phyloP scores from a whole-genome alignment of 2,329 filamentous ascomycete genomes.

The Venturia aucupariae region DNA sequence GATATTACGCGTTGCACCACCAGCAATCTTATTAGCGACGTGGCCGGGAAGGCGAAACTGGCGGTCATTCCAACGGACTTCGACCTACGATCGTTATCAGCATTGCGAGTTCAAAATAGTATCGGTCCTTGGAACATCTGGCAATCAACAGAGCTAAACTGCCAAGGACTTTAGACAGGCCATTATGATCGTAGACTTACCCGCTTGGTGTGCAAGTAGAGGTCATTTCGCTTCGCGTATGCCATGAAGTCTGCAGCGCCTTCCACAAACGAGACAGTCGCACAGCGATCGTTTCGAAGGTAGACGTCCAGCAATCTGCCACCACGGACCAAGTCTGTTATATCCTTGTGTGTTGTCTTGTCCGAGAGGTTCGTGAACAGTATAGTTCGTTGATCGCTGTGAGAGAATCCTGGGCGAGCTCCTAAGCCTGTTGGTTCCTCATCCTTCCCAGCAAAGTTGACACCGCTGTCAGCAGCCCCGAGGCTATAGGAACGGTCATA shows the following conservation, averaged over 20 bases:
- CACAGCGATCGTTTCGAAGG: conserved; percentile 51
- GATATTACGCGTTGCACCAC: conserved; percentile 65
- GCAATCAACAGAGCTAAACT: neutral
- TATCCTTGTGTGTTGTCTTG: conserved; percentile 54
- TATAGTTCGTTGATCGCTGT: conserved; percentile 42
- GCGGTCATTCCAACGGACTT: conserved; percentile 59
- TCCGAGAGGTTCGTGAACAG: conserved; percentile 54
- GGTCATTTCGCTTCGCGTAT: conserved; percentile 53
- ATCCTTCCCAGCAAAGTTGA: conserved; percentile 1
- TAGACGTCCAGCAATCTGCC: conserved; percentile 62
- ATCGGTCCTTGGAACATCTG: neutral
- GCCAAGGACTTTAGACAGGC: neutral
- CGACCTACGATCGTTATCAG: conserved; percentile 43
- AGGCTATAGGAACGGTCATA: conserved; percentile 19
- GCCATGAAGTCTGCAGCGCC: conserved; percentile 54
- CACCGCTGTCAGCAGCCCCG: conserved; percentile 18
- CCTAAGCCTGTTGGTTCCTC: neutral
- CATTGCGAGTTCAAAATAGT: neutral
- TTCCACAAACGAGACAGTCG: conserved; percentile 61
- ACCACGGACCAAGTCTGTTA: conserved; percentile 57
- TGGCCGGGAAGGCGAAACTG: conserved; percentile 59
- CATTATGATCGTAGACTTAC: conserved; percentile 36
- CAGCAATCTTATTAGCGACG: conserved; percentile 53
- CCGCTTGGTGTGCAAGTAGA: conserved; percentile 60
- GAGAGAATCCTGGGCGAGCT: neutral